Evolutionary conservation across 768 basidiomycete genomes (phyloP), one percentile per base, ranked within the genome.

Genomic region (Chiua virens): DNA sequence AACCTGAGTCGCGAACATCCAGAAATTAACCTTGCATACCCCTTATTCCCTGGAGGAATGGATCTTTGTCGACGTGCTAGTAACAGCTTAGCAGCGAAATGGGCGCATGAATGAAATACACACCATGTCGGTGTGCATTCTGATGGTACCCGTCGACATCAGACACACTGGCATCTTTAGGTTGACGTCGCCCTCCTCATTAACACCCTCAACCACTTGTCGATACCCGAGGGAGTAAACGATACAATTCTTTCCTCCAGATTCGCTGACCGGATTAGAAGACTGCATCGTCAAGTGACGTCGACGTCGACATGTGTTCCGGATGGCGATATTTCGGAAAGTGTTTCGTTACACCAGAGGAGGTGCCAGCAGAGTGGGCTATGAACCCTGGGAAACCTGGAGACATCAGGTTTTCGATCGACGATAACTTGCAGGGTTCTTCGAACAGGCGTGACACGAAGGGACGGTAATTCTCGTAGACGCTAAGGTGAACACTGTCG

Each of bases 361-460:
- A 61, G 9, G 59, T 63, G 23, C 55, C 53, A 5, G 61, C 39
- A 5, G 59, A 65, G 32, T 58, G 55, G 3, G 62, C 61, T 8
- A 66, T 52, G 50, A 59, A 61, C 36, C 53, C 57, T 42, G 59
- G 64, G 28, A 61, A 45, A 4, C 64, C 64, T 5, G 50, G 50
- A 0, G 59, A 55, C 54, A 65, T 62, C 36, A 63, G 15, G 32
- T 65, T 49, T 37, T 65, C 47, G 21, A 65, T 57, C 13, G 54
- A 49, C 5, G 49, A 27, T 28, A 50, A 47, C 32, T 10, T 57
- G 30, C 63, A 65, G 4, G 63, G 60, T 23, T 53, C 8, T n/a
- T 60, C 63, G 20, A 60, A 51, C 23, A 58, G 39, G 10, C 60
- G 54, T 0, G 60, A 62, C 7, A 62, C 30, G 23, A 65, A 56